These are phyloP conservation scores for Hymenoscyphus occultus DNA, from an alignment of 2,329 filamentous ascomycete genomes.

Conservation along the genomic window DNA sequence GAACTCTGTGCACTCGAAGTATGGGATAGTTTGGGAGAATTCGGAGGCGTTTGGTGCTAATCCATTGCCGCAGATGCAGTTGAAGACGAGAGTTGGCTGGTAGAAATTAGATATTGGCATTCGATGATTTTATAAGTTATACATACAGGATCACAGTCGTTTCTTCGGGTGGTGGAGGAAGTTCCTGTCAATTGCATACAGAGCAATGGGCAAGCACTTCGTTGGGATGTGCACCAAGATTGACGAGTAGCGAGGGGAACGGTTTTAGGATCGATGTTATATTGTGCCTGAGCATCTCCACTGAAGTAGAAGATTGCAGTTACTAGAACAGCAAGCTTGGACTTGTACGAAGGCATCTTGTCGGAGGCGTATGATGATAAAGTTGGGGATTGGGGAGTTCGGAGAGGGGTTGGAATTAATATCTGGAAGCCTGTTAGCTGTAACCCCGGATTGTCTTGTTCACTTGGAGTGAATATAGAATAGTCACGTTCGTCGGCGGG, in stretches of 20 bases:
- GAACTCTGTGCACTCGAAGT: conserved; percentile 71
- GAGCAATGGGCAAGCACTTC: conserved; percentile 65
- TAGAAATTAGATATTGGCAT: background rate
- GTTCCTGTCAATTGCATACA: conserved; percentile 58
- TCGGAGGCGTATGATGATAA: background rate
- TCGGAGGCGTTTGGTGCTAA: conserved; percentile 68
- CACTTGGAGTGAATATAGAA: background rate
- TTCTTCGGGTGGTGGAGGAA: conserved; percentile 47
- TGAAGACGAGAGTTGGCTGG: conserved; percentile 61
- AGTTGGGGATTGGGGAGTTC: background rate
- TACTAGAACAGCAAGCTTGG: conserved; percentile 43
- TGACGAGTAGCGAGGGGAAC: conserved; percentile 47
- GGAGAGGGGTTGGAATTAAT: conserved; percentile 1
- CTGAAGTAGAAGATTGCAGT: conserved; percentile 46
- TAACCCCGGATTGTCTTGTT: background rate
- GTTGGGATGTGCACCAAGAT: conserved; percentile 64
- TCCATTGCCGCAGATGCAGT: conserved; percentile 68
- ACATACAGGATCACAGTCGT: conserved; percentile 66
- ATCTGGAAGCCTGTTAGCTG: background rate
- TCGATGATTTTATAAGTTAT: background rate
- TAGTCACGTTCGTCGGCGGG: background rate
- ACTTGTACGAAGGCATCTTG: conserved; percentile 54
- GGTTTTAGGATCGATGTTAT: conserved; percentile 58
- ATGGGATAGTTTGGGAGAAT: conserved; percentile 76
- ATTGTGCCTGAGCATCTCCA: conserved; percentile 50